Conservation (phyloP, 2,329 filamentous ascomycete genomes). For the Colletotrichum euphorbiae region DNA sequence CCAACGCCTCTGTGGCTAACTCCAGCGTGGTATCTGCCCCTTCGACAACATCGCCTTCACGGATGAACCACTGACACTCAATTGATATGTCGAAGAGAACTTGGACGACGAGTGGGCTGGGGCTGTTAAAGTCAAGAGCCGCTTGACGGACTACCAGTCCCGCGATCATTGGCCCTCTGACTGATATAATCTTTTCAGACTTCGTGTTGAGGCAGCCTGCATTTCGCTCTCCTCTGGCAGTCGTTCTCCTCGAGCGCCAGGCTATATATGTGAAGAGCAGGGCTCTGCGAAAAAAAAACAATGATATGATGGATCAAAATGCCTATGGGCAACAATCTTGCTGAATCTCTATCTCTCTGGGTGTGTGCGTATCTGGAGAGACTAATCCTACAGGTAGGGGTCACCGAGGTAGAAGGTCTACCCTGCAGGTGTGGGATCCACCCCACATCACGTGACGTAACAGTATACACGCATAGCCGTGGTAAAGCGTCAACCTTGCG, state of each 20-base stretch:
- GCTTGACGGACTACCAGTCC: neutral
- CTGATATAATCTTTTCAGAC: constrained; percentile 24
- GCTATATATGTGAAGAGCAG: no score
- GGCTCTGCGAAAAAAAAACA: no score
- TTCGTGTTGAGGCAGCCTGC: constrained; percentile 32
- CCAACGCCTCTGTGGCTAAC: neutral
- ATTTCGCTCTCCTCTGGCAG: constrained; percentile 40
- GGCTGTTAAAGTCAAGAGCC: neutral
- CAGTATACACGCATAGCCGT: constrained; percentile 41
- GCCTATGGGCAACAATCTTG: no score
- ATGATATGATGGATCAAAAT: no score
- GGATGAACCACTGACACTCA: constrained; percentile 42
- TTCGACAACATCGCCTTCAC: constrained; percentile 37
- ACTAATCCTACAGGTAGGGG: no score
- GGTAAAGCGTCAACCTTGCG: constrained; percentile 39
- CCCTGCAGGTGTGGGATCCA: no score
- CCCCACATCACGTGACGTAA: no score
- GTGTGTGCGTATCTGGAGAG: no score
- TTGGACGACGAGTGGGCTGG: constrained; percentile 1
- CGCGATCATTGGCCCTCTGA: constrained; percentile 2
- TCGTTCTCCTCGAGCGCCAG: constrained; percentile 6
- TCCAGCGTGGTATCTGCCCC: neutral
- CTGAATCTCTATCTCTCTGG: no score
- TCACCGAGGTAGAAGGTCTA: no score
- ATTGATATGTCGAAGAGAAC: constrained; percentile 39